A percentile compares a stretch with the other conserved stretches of the same genome.
These are phyloP conservation scores for Mycena belliarum DNA, from an alignment of 768 basidiomycete genomes.

Conservation along the genomic window DNA sequence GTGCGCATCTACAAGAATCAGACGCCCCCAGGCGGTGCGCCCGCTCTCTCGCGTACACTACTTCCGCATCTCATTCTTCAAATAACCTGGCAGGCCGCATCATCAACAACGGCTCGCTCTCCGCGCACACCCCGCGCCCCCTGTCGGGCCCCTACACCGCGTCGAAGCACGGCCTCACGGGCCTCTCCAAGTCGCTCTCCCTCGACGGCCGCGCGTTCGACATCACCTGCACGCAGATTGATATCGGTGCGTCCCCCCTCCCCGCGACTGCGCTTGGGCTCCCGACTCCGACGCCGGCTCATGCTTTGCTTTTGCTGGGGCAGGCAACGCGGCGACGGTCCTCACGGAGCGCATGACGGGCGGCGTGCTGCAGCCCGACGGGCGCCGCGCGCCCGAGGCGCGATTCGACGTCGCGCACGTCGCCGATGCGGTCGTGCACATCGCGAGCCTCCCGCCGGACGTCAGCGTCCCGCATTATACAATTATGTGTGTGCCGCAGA, in stretches of 20 bases:
- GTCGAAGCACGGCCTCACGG: constrained; percentile 79
- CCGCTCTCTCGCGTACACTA: neutral
- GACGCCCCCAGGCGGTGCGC: constrained; percentile 66
- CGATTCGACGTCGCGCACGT: constrained; percentile 75
- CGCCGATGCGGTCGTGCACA: constrained; percentile 67
- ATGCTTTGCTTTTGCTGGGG: neutral
- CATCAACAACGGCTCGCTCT: constrained; percentile 85
- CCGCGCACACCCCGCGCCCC: constrained; percentile 71
- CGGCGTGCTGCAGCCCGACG: constrained; percentile 72
- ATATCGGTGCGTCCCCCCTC: constrained; percentile 82
- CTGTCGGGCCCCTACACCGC: constrained; percentile 65
- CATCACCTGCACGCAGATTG: constrained; percentile 81
- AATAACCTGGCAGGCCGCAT: constrained; percentile 57
- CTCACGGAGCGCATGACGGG: constrained; percentile 48
- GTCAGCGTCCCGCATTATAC: constrained; percentile 72
- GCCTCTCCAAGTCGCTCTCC: constrained; percentile 73
- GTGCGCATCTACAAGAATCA: constrained; percentile 74
- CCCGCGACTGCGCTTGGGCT: too few species aligned
- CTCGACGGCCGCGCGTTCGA: constrained; percentile 75
- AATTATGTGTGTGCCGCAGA: constrained; percentile 60
- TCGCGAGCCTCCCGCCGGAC: constrained; percentile 66
- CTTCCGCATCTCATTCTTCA: too few species aligned
- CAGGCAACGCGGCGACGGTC: constrained; percentile 72
- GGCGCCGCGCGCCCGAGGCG: constrained; percentile 54
- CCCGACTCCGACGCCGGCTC: neutral